Base-by-base conservation (phyloP, 2,329 filamentous ascomycete genomes). In the Epichloe sibirici region DNA sequence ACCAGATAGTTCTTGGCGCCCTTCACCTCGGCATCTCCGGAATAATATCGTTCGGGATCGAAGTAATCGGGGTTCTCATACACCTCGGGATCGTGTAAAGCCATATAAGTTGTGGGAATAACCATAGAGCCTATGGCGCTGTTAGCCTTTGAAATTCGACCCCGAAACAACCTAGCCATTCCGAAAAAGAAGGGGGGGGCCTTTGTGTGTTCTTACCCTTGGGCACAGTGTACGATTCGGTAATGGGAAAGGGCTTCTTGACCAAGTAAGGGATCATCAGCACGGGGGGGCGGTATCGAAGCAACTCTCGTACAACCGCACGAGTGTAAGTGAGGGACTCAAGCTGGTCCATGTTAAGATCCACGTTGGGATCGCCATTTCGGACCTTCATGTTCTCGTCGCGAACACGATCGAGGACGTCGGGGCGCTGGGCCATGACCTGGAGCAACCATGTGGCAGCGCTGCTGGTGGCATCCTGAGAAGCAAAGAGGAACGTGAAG, bases 401-500 rank as follows among this genome's bases (percentile, higher is more conserved):
- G 45, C 91, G 88, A 52, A 98, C 81, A 62, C 88, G 88, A 64
- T 91, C 87, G 51, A 97, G 77, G 51, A 94, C 77, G 55, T 97
- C 91, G n/a, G 91, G 91, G 58, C 90, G 85, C 72, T 97, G 89
- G 46, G 93, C 90, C 74, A 89, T 84, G 63, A 89, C 80, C 74
- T 98, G 93, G 78, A 96, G 95, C 58, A 97, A 73, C 90, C 93
- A 97, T 51, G 90, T 96, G 63, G 81, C 83, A 56, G 93, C 91
- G 63, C 88, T 94, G 72, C 86, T 93, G 57, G 93, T 96, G 59
- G 93, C 93, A 69, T 98, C 93, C 72, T 97, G 93, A 3, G 90
- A 96, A 56, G 93, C 91, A 71, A 97, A 97, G 56, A 97, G 78
- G 76, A 97, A 95, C 48, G 91, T 95, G 73, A 96, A 95, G 64